These are phyloP conservation scores for Cordyceps cicadae DNA, from an alignment of 2,329 filamentous ascomycete genomes.

Conservation along the genomic window DNA sequence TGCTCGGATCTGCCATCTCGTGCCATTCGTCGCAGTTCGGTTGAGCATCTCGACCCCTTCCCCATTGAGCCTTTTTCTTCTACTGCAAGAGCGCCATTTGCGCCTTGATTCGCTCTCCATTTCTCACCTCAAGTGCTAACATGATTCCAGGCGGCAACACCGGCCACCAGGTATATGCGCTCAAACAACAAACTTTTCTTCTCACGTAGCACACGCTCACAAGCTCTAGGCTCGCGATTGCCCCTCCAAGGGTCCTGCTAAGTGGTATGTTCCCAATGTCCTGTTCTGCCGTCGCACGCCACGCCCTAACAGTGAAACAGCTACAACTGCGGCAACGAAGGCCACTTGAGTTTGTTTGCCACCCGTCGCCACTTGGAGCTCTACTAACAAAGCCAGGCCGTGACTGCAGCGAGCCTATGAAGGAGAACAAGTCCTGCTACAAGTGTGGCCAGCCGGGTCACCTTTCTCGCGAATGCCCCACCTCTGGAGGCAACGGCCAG, in stretches of 20 bases:
- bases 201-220: conserved; percentile 15
- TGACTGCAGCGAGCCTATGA: conserved; percentile 82
- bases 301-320: conserved; percentile 33
- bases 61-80: no score
- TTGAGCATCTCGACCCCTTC: no score
- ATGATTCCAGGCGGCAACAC: conserved; percentile 18
- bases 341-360: conserved; percentile 64
- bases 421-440: conserved; percentile 75
- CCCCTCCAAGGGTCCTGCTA: conserved; percentile 73
- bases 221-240: conserved; percentile 65
- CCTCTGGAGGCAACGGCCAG: conserved; percentile 39
- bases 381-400: conserved; percentile 49
- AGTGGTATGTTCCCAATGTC: conserved; percentile 54
- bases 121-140: neutral
- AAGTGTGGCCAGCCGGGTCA: conserved; percentile 77
- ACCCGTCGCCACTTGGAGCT: neutral
- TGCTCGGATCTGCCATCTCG: neutral
- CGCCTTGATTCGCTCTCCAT: neutral
- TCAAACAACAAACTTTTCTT: neutral
- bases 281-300: neutral
- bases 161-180: conserved; percentile 18
- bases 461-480: conserved; percentile 80
- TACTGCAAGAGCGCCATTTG: neutral
- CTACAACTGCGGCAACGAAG: conserved; percentile 72
- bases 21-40: neutral